Percentiles rank a stretch among this genome's conserved stretches.
Conservation (phyloP, 495 filamentous ascomycete genomes). For the Neurospora hispaniola region DNA sequence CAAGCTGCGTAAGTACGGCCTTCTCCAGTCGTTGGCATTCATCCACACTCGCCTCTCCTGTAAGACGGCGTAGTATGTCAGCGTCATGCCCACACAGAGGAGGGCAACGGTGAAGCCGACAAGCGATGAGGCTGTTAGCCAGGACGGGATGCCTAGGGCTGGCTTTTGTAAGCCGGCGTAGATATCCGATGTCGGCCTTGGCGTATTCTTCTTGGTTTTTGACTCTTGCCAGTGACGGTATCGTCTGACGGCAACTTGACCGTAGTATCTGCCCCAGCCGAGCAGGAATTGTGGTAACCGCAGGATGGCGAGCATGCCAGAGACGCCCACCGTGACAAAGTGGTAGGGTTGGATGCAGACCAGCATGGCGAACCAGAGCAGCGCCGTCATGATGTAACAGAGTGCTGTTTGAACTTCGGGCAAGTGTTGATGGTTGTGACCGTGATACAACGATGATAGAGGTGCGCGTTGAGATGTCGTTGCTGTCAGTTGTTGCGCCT, state of each 20-base stretch:
- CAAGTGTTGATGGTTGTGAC: conserved; percentile 11
- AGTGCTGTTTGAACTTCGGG: conserved; percentile 2
- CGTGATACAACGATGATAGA: conserved; percentile 7
- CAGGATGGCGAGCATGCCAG: conserved; percentile 1
- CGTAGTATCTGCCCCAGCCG: background rate
- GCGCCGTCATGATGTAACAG: conserved; percentile 14
- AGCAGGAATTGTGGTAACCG: background rate
- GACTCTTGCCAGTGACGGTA: background rate
- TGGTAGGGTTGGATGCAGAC: conserved; percentile 12
- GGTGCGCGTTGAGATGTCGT: background rate
- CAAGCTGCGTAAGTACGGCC: conserved; percentile 9
- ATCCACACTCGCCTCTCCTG: conserved; percentile 13
- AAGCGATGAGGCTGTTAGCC: conserved; percentile 1
- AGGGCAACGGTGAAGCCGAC: conserved; percentile 1
- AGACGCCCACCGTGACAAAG: background rate
- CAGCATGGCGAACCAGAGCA: conserved; percentile 11
- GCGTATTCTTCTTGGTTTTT: background rate
- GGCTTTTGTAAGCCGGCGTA: background rate
- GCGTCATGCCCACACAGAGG: background rate
- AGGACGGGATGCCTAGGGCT: background rate
- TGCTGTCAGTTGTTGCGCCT: background rate
- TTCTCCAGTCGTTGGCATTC: conserved; percentile 8
- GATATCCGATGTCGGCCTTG: background rate
- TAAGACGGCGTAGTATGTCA: conserved; percentile 10
- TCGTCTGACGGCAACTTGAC: background rate